A percentile compares a stretch with the other conserved stretches of the same genome.
These are phyloP conservation scores for Phalaenopsis hybrid DNA, from an alignment of 116 monocot species.

Conservation along the genomic window DNA sequence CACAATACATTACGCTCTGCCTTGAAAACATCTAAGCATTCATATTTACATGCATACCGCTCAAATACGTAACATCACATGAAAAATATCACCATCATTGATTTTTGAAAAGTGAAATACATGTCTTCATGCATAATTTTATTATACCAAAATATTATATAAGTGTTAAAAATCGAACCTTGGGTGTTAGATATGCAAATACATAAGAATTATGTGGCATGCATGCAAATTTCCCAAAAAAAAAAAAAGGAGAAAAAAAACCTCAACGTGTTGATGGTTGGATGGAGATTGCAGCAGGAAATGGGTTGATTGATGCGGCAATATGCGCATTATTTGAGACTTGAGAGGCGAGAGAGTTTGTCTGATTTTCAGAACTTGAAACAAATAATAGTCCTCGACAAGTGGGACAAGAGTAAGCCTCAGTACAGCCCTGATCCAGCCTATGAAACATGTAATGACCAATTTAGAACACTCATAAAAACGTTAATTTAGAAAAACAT, in stretches of 20 bases:
- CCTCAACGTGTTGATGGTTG: conserved; percentile 62
- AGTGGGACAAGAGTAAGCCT: conserved; percentile 83
- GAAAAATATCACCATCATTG: too few species aligned
- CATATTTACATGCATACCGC: too few species aligned
- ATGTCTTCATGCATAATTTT: too few species aligned
- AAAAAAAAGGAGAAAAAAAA: conserved; percentile 6
- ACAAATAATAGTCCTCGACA: conserved; percentile 82
- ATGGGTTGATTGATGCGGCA: conserved; percentile 18
- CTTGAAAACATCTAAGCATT: too few species aligned
- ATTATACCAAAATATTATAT: too few species aligned
- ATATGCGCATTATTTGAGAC: conserved; percentile 17
- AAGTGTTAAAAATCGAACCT: too few species aligned
- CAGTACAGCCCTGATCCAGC: conserved; percentile 84
- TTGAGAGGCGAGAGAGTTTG: conserved; percentile 21
- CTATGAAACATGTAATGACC: conserved; percentile 23
- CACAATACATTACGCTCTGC: too few species aligned
- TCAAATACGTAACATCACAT: too few species aligned
- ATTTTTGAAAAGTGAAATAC: too few species aligned
- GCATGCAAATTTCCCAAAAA: not conserved
- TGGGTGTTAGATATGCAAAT: too few species aligned
- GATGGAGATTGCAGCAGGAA: conserved; percentile 33
- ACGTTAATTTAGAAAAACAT: too few species aligned
- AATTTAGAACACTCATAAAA: not conserved
- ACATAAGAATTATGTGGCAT: too few species aligned
- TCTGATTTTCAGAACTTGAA: conserved; percentile 21